Evolutionary conservation across 1,284 basidiomycete species (phyloP), one percentile per base, ranked within the genome.

Genomic region (Rhodotorula sp.): DNA sequence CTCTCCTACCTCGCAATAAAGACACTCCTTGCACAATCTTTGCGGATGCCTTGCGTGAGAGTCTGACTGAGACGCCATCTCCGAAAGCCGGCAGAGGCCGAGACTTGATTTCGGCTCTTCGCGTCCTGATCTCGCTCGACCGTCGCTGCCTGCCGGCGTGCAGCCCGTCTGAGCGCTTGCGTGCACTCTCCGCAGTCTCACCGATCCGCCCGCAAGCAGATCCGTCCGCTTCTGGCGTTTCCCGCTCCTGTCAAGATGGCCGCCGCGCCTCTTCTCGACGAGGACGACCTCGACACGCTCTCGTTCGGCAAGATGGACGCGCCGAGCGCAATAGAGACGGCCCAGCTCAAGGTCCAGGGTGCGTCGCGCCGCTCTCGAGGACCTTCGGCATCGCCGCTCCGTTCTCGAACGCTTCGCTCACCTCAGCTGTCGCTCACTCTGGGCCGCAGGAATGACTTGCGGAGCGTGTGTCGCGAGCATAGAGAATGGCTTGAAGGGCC

Each of bases 401-500:
- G 12, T 10, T 34, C 42, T 13, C 17, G 46, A 45, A 3, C 19
- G 34, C 14, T 41, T 7, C 48, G 53, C 50, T 72, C 58, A 61
- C 41, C 53, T 56, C 56, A 63, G 25, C 61, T 34, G 2, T 8
- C 21, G 17, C 3, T 27, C n/a, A 1, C 53, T 48, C 21, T 48
- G 48, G 48, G 3, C 4, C 7, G 17, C 57, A 76, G 70, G 57
- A 23, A 77, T 66, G 63, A 76, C 83, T 75, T 84, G 82, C 70
- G 83, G 83, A 8, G 83, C 83, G 10, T 84, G 83, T 68, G 83
- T 84, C 8, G 83, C 83, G 1, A 89, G 92, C n/a, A 98, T 99
- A 76, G 97, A 99, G 81, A 87, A 88, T 34, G 91, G 92, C 84
- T 86, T 99, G n/a, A 85, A 89, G 72, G 84, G 85, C 17, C 91